A percentile compares a stretch with the other conserved stretches of the same genome.
phyloP scores from a whole-genome alignment of 2,329 filamentous ascomycete species.

The Escovopsis weberi region DNA sequence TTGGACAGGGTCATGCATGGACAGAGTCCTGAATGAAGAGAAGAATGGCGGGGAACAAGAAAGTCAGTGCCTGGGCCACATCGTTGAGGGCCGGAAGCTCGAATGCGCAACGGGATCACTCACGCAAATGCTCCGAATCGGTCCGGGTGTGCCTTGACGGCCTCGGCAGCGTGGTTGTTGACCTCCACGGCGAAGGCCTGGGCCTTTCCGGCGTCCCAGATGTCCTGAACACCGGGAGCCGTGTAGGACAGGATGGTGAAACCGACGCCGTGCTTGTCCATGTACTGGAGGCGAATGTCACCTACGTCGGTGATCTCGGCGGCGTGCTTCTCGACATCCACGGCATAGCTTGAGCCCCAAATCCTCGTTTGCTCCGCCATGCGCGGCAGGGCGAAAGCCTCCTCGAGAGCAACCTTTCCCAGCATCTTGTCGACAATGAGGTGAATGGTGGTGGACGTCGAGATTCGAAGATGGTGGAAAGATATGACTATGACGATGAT shows the following conservation, averaged over 20 bases:
- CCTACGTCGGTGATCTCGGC: constrained; percentile 34
- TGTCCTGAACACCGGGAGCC: constrained; percentile 32
- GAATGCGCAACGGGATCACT: constrained; percentile 4
- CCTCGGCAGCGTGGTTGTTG: constrained; percentile 25
- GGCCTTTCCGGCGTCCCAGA: constrained; percentile 26
- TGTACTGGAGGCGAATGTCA: constrained; percentile 25
- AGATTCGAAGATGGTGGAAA: not conserved
- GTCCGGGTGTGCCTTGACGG: constrained; percentile 23
- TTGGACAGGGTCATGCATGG: constrained; percentile 37
- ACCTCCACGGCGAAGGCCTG: constrained; percentile 26
- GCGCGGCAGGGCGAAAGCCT: constrained; percentile 45
- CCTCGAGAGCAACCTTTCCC: constrained; percentile 47
- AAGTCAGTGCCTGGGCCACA: too few relatives aligned
- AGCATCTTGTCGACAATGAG: constrained; percentile 24
- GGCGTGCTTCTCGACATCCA: constrained; percentile 43
- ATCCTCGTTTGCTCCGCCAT: constrained; percentile 43
- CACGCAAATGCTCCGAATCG: constrained; percentile 33
- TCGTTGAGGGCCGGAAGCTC: too few relatives aligned
- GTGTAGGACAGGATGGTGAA: constrained; percentile 35
- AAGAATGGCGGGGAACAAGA: too few relatives aligned
- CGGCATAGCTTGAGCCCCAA: constrained; percentile 46
- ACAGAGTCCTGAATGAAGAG: constrained; percentile 21
- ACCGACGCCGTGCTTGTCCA: constrained; percentile 32
- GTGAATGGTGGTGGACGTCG: not conserved
- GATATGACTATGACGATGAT: not conserved